Evolutionary conservation across 1,284 basidiomycete species (phyloP).

Genomic region (Boletus semigastroideus): DNA sequence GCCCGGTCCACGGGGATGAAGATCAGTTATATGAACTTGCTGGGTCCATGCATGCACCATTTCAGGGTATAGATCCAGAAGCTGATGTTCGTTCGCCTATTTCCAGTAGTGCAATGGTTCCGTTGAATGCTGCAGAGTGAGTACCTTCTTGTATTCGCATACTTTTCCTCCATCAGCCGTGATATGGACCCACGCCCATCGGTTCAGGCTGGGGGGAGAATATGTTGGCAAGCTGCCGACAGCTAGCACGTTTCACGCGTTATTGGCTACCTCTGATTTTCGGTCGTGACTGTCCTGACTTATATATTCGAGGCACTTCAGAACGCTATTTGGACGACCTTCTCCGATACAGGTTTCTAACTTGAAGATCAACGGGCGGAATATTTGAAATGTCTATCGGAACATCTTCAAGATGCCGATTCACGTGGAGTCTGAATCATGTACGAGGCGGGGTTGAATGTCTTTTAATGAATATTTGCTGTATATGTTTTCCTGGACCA

Average conservation of each 20-base stretch:
- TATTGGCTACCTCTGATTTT: slow-evolving; percentile 18
- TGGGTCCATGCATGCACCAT: slow-evolving; percentile 17
- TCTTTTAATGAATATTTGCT: not conserved
- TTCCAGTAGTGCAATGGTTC: slow-evolving; percentile 22
- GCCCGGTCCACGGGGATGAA: slow-evolving; percentile 1
- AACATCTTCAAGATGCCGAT: not conserved
- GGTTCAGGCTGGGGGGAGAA: slow-evolving; percentile 14
- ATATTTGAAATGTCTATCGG: slow-evolving; percentile 2
- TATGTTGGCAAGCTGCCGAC: slow-evolving; percentile 10
- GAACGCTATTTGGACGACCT: slow-evolving; percentile 30
- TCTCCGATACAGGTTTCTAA: slow-evolving; percentile 14
- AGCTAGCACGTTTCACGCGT: slow-evolving; percentile 4
- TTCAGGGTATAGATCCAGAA: slow-evolving; percentile 13
- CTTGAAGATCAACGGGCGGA: not conserved
- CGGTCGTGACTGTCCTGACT: slow-evolving; percentile 18
- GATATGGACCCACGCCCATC: slow-evolving; percentile 5
- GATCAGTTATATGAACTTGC: slow-evolving; percentile 3
- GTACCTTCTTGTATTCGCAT: slow-evolving; percentile 9
- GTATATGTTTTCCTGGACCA: not conserved
- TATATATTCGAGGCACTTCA: slow-evolving; percentile 16
- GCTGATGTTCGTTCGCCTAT: slow-evolving; percentile 31
- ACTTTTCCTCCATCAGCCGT: slow-evolving; percentile 1
- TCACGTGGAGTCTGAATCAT: not conserved
- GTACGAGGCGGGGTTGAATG: not conserved
- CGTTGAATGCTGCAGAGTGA: slow-evolving; percentile 21